Base-by-base conservation (phyloP, 768 basidiomycete genomes). In the Pilatotrama ljubarskyi region DNA sequence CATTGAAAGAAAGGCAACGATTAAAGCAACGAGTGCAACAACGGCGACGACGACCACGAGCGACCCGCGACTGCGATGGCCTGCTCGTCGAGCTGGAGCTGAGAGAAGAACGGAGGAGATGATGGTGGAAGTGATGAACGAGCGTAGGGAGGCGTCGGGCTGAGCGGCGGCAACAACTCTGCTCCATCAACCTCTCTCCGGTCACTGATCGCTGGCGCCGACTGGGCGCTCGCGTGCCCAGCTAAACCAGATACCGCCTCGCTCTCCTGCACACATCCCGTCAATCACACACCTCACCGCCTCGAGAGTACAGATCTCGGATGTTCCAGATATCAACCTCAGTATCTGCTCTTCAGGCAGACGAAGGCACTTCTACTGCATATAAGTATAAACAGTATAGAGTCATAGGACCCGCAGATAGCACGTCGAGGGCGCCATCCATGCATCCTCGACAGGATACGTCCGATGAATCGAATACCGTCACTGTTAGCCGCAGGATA, bases 61-160 rank as follows among this genome's bases (percentile, higher is more conserved):
- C 70, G 69, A 69, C 70, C 70, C 60, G 70, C 70, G 69, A 70
- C 70, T 69, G 65, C 66, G 63, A 68, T 67, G 64, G 65, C 63
- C 62, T 64, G 64, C 63, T 63, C 62, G 67, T 67, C 70, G 64
- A 59, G 58, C 48, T 58, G 58, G 40, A 51, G 55, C 38, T 58
- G 58, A 29, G 36, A 57, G 52, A 53, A 46, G 25, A 25, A 36
- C 47, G 49, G 43, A 50, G 56, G 54, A 58, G 58, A 57, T 60
- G 66, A 61, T 66, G 61, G 61, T 68, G 61, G 64, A 63, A 61
- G 58, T 58, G 66, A 54, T 58, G 58, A 58, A 55, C 43, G 54
- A 47, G 58, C 32, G 43, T 32, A 44, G 55, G 20, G 52, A 38
- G n/a, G 56, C 20, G 57, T 36, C 52, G 47, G 37, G 51, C 44